Percentiles rank a stretch among this genome's conserved stretches.
Evolutionary conservation across 331 rosid species (phyloP).

Genomic region (Erythrophleum ivorense): DNA sequence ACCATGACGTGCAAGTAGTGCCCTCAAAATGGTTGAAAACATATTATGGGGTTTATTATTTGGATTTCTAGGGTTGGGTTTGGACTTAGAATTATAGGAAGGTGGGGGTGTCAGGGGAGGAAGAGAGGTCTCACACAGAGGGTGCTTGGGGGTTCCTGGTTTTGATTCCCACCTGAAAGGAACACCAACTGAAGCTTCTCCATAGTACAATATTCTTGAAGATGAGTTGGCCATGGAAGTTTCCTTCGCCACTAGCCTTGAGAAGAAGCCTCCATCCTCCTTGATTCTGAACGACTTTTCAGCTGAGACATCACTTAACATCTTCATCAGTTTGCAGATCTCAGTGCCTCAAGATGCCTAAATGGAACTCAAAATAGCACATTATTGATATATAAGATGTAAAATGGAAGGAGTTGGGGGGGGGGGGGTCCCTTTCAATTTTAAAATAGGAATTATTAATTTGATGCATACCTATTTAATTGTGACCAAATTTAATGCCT

Average conservation of each 20-base stretch:
- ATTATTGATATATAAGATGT: not conserved
- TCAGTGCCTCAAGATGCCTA: slow-evolving; percentile 40
- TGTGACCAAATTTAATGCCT: slow-evolving; percentile 41
- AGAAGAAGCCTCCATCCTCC: slow-evolving; percentile 54
- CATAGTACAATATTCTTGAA: slow-evolving; percentile 68
- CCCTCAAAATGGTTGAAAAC: slow-evolving; percentile 41
- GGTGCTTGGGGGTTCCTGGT: slow-evolving; percentile 86
- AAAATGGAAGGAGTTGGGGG: not conserved
- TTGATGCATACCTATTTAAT: slow-evolving; percentile 13
- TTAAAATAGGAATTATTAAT: slow-evolving; percentile 19
- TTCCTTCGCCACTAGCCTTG: slow-evolving; percentile 63
- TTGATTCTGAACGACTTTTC: slow-evolving; percentile 56
- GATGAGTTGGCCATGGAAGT: slow-evolving; percentile 62
- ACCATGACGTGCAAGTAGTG: slow-evolving; percentile 33
- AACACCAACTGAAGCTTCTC: slow-evolving; percentile 63
- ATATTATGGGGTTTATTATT: slow-evolving; percentile 28
- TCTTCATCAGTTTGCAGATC: slow-evolving; percentile 33
- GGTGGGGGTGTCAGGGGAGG: slow-evolving; percentile 95
- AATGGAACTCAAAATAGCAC: not conserved
- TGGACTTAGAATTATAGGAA: slow-evolving; percentile 49
- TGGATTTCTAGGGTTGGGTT: slow-evolving; percentile 33
- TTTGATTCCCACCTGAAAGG: slow-evolving; percentile 88
- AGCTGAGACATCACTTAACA: slow-evolving; percentile 36
- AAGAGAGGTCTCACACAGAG: slow-evolving; percentile 48
- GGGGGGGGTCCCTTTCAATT: slow-evolving; percentile 2